These are phyloP conservation scores for Talaromyces sp. DNA, from an alignment of 2,329 filamentous ascomycete species.

Conservation along the genomic window DNA sequence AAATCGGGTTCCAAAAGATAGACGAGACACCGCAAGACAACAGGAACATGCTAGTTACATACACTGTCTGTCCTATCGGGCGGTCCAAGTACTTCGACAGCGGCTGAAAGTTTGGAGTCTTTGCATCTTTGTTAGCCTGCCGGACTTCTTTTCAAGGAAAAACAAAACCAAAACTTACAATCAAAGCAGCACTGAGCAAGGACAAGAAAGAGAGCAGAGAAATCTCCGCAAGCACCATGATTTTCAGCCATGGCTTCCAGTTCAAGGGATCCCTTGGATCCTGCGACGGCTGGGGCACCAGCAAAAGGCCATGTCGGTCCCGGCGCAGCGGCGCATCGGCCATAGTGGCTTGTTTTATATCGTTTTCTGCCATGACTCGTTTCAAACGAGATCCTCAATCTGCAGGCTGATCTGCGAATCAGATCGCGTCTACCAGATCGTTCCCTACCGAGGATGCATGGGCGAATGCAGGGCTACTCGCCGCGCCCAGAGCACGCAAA, in stretches of 20 bases:
- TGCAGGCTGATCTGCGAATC: neutral
- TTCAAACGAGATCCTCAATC: neutral
- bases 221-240: neutral
- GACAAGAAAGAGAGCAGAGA: neutral
- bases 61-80: neutral
- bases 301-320: neutral
- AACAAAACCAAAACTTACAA: neutral
- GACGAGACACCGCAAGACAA: neutral
- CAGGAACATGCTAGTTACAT: neutral
- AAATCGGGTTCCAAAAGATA: slow-evolving; percentile 8
- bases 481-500: neutral
- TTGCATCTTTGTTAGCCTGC: neutral
- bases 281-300: neutral
- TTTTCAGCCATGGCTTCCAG: neutral
- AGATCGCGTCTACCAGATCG: neutral
- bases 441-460: neutral
- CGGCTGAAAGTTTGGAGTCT: neutral
- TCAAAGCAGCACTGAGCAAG: neutral
- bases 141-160: neutral
- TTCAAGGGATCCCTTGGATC: neutral
- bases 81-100: neutral
- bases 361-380: neutral
- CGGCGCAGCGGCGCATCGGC: neutral
- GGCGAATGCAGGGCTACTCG: neutral
- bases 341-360: neutral